These are phyloP conservation scores for Solanum pinnatisectum DNA, from an alignment of 257 asterid genomes.

Conservation along the genomic window DNA sequence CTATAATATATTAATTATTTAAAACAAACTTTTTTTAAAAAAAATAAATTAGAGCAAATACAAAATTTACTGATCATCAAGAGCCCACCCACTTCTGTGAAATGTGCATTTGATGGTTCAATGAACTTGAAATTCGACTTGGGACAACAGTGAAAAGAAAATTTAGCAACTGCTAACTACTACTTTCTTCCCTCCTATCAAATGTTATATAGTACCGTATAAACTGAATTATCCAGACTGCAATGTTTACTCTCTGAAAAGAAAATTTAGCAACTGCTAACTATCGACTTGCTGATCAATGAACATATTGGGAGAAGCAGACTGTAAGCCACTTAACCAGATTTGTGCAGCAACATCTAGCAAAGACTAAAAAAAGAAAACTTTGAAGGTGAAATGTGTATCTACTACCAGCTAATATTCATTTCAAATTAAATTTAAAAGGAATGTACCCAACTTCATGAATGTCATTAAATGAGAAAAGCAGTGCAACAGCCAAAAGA, in stretches of 20 bases:
- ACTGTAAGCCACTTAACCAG: not conserved
- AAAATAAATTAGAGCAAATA: too few species aligned
- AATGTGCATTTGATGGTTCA: not conserved
- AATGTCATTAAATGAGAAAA: not conserved
- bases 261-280: too few species aligned
- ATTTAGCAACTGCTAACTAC: not conserved
- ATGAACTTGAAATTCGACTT: not conserved
- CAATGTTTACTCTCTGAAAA: not conserved
- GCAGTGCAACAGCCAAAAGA: not conserved
- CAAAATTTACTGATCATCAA: not conserved
- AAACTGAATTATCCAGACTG: not conserved
- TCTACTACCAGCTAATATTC: not conserved
- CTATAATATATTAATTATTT: too few species aligned
- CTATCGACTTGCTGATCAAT: not conserved
- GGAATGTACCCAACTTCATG: not conserved
- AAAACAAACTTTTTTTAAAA: too few species aligned
- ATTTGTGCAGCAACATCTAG: not conserved
- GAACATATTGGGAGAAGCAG: not conserved
- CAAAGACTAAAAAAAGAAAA: not conserved
- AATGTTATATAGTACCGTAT: not conserved
- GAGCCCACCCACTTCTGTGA: not conserved
- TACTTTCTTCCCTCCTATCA: not conserved
- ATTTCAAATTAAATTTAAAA: not conserved
- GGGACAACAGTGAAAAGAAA: not conserved
- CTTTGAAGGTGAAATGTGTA: too few species aligned